Conservation (phyloP, 164 flowering plant species). For the Euptelea pleiosperma region DNA sequence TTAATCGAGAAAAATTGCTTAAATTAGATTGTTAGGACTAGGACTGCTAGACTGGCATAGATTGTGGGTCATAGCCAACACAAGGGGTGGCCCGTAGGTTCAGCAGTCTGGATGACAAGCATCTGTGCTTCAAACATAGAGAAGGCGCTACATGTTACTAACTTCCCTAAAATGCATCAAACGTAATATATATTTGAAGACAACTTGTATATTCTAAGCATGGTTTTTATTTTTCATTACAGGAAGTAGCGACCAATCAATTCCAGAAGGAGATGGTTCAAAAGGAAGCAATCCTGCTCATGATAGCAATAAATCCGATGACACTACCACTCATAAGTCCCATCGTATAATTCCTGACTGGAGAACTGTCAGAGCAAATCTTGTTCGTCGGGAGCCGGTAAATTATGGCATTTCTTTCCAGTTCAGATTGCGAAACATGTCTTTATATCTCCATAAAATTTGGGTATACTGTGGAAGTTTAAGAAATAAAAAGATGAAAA, state of each 20-base stretch:
- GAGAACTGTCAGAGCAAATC: conserved; percentile 83
- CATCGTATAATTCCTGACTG: conserved; percentile 51
- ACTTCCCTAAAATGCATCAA: background rate
- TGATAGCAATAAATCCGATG: conserved; percentile 42
- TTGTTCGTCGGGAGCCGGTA: conserved; percentile 65
- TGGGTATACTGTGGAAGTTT: background rate
- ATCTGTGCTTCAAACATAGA: background rate
- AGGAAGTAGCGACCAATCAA: conserved; percentile 50
- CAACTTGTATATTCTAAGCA: background rate
- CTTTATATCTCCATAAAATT: background rate
- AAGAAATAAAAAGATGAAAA: background rate
- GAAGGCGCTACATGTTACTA: background rate
- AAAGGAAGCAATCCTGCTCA: conserved; percentile 38
- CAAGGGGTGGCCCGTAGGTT: too few species aligned
- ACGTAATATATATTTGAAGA: background rate
- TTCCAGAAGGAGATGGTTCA: conserved; percentile 50
- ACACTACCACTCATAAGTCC: conserved; percentile 37
- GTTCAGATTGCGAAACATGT: background rate
- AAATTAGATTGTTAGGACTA: too few species aligned
- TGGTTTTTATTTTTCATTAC: conserved; percentile 8
- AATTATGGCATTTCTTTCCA: conserved; percentile 10
- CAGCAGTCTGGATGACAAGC: too few species aligned
- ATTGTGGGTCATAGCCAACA: too few species aligned
- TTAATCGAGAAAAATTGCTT: too few species aligned
- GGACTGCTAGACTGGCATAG: too few species aligned